A percentile compares a stretch with the other conserved stretches of the same genome.
Conservation (phyloP, 2,329 filamentous ascomycete genomes). For the Fusarium pininemorale region DNA sequence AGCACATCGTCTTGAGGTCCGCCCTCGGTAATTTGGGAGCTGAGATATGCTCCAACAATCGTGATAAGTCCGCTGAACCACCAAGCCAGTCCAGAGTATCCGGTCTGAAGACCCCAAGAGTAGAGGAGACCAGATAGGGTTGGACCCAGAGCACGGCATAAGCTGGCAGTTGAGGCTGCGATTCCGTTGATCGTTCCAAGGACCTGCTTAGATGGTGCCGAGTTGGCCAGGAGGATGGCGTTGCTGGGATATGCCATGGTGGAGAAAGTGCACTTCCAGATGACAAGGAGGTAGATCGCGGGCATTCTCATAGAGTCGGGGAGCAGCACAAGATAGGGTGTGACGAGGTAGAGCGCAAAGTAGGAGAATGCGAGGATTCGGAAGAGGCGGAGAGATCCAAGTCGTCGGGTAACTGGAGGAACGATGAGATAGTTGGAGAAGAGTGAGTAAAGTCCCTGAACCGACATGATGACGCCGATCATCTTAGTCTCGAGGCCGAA, state of each 20-base stretch:
- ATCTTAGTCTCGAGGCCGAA: constrained; percentile 84
- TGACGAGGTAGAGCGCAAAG: constrained; percentile 85
- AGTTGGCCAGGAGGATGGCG: constrained; percentile 88
- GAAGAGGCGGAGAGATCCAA: constrained; percentile 85
- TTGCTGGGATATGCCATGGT: constrained; percentile 92
- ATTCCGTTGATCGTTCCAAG: constrained; percentile 93
- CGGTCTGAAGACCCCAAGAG: constrained; percentile 78
- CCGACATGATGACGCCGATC: constrained; percentile 87
- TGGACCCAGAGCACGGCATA: constrained; percentile 88
- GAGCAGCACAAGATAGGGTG: constrained; percentile 88
- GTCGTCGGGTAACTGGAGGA: constrained; percentile 75
- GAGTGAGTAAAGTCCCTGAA: constrained; percentile 91
- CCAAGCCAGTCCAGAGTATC: constrained; percentile 91
- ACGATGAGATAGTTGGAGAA: constrained; percentile 86
- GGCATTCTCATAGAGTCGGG: constrained; percentile 75
- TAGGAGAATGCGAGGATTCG: constrained; percentile 83
- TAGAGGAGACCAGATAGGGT: constrained; percentile 88
- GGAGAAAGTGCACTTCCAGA: constrained; percentile 93
- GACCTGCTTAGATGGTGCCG: constrained; percentile 82
- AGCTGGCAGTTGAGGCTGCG: constrained; percentile 88
- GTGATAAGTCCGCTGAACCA: constrained; percentile 87
- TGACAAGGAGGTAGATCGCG: constrained; percentile 79
- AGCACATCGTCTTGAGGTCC: constrained; percentile 55
- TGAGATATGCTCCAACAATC: constrained; percentile 76
- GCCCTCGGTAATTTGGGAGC: constrained; percentile 77